Evolutionary conservation across 1,284 basidiomycete genomes (phyloP).

Genomic region (Meripilus lineatus): DNA sequence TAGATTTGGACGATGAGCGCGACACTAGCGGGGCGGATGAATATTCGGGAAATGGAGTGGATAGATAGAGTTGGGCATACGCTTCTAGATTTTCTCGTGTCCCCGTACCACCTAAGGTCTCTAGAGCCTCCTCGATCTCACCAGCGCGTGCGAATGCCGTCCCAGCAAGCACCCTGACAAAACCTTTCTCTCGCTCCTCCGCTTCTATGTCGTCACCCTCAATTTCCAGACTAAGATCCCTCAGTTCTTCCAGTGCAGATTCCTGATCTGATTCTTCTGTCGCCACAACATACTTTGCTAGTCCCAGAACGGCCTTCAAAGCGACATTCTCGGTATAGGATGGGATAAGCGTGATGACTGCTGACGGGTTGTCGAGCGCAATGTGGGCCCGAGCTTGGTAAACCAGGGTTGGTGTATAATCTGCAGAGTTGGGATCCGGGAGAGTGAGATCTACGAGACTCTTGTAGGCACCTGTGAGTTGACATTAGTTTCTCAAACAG

Average conservation of each 20-base stretch:
- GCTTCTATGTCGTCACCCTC: slow-evolving; percentile 72
- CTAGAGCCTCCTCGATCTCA: slow-evolving; percentile 87
- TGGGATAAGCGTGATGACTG: slow-evolving; percentile 52
- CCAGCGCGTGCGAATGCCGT: slow-evolving; percentile 81
- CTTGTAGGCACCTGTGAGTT: slow-evolving; percentile 58
- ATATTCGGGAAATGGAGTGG: not conserved
- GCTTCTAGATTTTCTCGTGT: slow-evolving; percentile 80
- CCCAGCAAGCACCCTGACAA: slow-evolving; percentile 75
- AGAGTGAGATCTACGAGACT: slow-evolving; percentile 46
- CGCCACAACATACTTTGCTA: slow-evolving; percentile 63
- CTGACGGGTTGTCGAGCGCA: slow-evolving; percentile 61
- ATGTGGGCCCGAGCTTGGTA: slow-evolving; percentile 85
- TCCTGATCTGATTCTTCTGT: slow-evolving; percentile 42
- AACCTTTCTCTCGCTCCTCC: slow-evolving; percentile 57
- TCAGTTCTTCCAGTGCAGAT: slow-evolving; percentile 70
- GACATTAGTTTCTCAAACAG: slow-evolving; percentile 6
- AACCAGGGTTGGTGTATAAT: slow-evolving; percentile 61
- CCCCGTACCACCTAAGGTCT: slow-evolving; percentile 61
- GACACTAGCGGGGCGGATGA: slow-evolving; percentile 45
- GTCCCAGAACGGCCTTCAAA: slow-evolving; percentile 64
- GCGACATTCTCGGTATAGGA: slow-evolving; percentile 59
- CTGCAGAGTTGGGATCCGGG: slow-evolving; percentile 58
- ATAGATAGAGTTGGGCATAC: slow-evolving; percentile 41
- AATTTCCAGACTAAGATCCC: slow-evolving; percentile 82
- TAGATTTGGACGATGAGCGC: slow-evolving; percentile 82